Evolutionary conservation across 2,329 filamentous ascomycete genomes (phyloP).

Genomic region (Aspergillus jensenii): DNA sequence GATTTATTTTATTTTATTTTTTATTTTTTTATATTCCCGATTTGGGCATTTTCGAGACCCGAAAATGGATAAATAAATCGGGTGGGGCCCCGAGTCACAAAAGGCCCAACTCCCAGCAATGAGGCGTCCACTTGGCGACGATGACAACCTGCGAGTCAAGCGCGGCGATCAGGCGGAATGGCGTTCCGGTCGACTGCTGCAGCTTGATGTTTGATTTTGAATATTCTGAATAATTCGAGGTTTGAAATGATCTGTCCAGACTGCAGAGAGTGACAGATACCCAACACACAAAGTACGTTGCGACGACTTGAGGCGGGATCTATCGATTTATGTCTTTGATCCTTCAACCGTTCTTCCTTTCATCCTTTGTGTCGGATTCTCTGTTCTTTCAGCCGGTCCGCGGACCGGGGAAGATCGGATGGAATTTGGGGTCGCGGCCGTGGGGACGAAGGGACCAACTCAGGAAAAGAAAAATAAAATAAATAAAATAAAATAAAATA

Average conservation of each 20-base stretch:
- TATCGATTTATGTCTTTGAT: slow-evolving; percentile 4
- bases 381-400: slow-evolving; percentile 13
- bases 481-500: neutral
- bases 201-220: no score
- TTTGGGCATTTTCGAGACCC: slow-evolving; percentile 2
- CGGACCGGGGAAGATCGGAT: slow-evolving; percentile 26
- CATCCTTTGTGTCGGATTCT: slow-evolving; percentile 5
- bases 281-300: neutral
- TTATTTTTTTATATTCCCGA: slow-evolving; percentile 8
- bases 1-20: slow-evolving; percentile 12
- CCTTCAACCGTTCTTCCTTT: neutral
- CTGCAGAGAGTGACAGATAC: neutral
- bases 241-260: slow-evolving; percentile 2
- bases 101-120: slow-evolving; percentile 17
- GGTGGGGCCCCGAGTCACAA: slow-evolving; percentile 12
- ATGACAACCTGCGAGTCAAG: slow-evolving; percentile 20
- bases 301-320: neutral
- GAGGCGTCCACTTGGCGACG: slow-evolving; percentile 11
- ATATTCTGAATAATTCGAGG: no score
- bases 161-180: slow-evolving; percentile 24
- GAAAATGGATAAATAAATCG: slow-evolving; percentile 7
- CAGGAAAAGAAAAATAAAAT: neutral
- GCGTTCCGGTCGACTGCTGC: slow-evolving; percentile 17
- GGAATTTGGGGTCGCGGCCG: slow-evolving; percentile 9
- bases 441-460: neutral